These are phyloP conservation scores for Hypholoma sublateritium DNA, from an alignment of 768 basidiomycete genomes.

Conservation along the genomic window DNA sequence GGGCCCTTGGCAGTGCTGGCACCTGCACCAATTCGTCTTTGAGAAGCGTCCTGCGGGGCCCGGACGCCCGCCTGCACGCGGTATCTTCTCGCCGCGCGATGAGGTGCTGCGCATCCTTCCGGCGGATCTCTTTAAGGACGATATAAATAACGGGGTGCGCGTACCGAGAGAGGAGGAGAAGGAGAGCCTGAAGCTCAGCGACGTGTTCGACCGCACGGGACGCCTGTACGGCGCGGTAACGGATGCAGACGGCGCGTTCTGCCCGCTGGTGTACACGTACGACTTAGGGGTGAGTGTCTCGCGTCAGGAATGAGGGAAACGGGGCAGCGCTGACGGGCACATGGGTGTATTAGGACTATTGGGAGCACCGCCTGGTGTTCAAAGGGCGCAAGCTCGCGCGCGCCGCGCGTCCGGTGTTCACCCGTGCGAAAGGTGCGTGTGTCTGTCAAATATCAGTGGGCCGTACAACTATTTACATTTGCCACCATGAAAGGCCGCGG, in stretches of 20 bases:
- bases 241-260: neutral
- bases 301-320: too few relatives aligned
- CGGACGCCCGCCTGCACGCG: too few relatives aligned
- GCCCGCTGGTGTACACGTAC: neutral
- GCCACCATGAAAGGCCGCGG: conserved; percentile 2
- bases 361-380: conserved; percentile 9
- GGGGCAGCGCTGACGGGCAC: neutral
- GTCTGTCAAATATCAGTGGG: neutral
- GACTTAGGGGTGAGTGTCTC: neutral
- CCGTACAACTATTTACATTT: neutral
- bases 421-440: conserved; percentile 3
- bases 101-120: neutral
- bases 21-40: conserved; percentile 8
- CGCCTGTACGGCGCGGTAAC: neutral
- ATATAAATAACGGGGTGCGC: neutral
- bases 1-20: conserved; percentile 9
- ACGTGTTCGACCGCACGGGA: conserved; percentile 7
- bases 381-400: conserved; percentile 10
- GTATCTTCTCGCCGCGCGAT: neutral
- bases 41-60: neutral
- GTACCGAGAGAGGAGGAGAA: neutral
- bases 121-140: neutral
- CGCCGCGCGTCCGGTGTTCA: conserved; percentile 6
- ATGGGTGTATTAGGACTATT: neutral
- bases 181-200: conserved; percentile 1